Conservation (phyloP, 1,284 basidiomycete species). For the Inonotus hispidus region DNA sequence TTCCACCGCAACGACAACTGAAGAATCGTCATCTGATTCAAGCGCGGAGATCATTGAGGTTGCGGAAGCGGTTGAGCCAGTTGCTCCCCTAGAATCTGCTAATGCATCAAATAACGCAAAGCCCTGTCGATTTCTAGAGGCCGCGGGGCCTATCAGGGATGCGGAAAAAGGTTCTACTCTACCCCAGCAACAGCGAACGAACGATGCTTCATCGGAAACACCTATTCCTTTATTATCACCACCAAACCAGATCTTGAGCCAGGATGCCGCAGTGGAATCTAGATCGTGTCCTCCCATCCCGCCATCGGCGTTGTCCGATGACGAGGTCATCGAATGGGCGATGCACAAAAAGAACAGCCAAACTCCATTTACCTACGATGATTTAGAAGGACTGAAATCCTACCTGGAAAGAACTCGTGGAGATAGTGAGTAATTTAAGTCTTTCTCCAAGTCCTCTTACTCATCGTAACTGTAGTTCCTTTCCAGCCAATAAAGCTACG, state of each 20-base stretch:
- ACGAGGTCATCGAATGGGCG: not conserved
- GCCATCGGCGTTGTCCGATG: not conserved
- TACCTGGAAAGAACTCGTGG: constrained; percentile 8
- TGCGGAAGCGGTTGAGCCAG: not conserved
- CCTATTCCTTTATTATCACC: no score
- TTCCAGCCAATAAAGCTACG: constrained; percentile 49
- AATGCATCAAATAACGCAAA: not conserved
- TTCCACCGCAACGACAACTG: not conserved
- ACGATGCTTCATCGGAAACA: no score
- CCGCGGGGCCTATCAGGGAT: not conserved
- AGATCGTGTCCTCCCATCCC: not conserved
- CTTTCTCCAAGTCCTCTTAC: not conserved
- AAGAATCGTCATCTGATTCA: not conserved
- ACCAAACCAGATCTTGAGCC: no score
- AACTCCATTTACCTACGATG: constrained; percentile 1
- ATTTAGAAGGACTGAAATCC: constrained; percentile 1
- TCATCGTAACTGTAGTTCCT: constrained; percentile 22
- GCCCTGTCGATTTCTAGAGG: not conserved
- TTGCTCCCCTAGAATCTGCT: not conserved
- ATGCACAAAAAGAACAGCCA: not conserved
- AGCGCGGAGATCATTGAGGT: not conserved
- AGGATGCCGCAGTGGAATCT: not conserved
- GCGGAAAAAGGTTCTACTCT: no score
- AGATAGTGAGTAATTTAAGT: constrained; percentile 28
- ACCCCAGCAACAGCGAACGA: not conserved